Evolutionary conservation across 2,329 filamentous ascomycete genomes (phyloP), one percentile per base, ranked within the genome.

Genomic region (Pseudogymnoascus sp.): DNA sequence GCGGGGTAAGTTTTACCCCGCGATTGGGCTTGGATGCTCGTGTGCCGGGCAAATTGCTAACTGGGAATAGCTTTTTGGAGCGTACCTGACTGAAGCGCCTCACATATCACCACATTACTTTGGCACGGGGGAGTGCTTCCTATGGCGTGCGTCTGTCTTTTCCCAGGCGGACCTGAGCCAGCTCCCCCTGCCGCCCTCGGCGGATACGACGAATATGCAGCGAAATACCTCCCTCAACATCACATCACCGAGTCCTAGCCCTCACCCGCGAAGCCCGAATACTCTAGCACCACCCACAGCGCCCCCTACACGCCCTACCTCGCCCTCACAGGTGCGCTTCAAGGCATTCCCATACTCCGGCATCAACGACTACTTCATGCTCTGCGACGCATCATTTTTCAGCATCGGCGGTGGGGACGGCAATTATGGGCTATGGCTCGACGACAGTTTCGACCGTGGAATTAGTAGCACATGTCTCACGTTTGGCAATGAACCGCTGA

Each of bases 261-360:
- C 61, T 65, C 57, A 75, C 68, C 62, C 74, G 72, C 60, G 71
- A 70, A 43, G 72, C 68, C 61, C 74, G 67, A 33, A 70, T 64
- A 57, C 65, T n/a, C 65, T 66, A 9, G 64, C 67, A 60, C 66
- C 70, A 9, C 68, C 69, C 4, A 66, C 66, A 39, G 62, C 63
- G 22, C 61, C 62, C 43, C 36, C 64, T 15, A 69, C 70, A 6
- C 68, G 66, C 4, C 68, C 81, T 1, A 81, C 79, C 25, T 84
- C 85, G 3, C 83, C 85, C 4, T 89, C 93, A 64, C 82, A 85
- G 25, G 90, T 97, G 67, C 86, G 94, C 18, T 99, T 99, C 81
- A 97, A 96, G 75, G 93, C 93, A 0, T 99, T 97, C 69, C 92
- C 93, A 0, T 97, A 97, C 71, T 95, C 89, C 61, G 94, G 94